These are phyloP conservation scores for Discostella pseudostelligera DNA, from an alignment of 108 stramenopile genomes.

Conservation along the genomic window DNA sequence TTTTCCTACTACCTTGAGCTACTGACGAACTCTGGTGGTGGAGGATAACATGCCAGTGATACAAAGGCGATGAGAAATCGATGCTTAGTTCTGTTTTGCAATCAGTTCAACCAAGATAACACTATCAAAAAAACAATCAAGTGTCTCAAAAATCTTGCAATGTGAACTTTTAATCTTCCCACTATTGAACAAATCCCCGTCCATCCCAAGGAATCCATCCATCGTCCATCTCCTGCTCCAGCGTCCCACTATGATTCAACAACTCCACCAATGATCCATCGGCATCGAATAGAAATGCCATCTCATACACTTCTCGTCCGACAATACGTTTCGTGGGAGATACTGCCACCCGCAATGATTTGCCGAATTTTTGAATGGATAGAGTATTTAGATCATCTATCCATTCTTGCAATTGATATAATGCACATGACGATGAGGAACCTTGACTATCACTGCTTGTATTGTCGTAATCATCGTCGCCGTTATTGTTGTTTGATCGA, in stretches of 20 bases:
- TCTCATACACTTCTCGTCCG: constrained; percentile 71
- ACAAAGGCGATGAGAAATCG: too few relatives aligned
- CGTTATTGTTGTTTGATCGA: background rate
- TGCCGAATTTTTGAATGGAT: constrained; percentile 64
- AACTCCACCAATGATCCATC: constrained; percentile 83
- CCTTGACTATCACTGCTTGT: too few relatives aligned
- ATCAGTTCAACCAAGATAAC: too few relatives aligned
- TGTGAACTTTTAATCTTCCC: background rate
- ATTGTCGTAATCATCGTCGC: background rate
- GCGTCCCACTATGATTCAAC: constrained; percentile 55
- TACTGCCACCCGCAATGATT: constrained; percentile 67
- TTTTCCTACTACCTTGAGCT: too few relatives aligned
- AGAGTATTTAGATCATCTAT: constrained; percentile 61
- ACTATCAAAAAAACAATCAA: too few relatives aligned
- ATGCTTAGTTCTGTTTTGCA: too few relatives aligned
- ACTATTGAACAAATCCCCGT: constrained; percentile 23
- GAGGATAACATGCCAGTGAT: too few relatives aligned
- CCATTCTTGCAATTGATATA: constrained; percentile 54
- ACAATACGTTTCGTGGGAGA: constrained; percentile 65
- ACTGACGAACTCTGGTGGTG: too few relatives aligned
- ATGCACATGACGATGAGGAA: too few relatives aligned
- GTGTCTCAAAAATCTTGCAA: too few relatives aligned
- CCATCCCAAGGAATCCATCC: constrained; percentile 55
- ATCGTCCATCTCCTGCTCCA: constrained; percentile 47
- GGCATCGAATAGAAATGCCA: constrained; percentile 85